Evolutionary conservation across 2,329 filamentous ascomycete genomes (phyloP).

Genomic region (Phoma sp.): DNA sequence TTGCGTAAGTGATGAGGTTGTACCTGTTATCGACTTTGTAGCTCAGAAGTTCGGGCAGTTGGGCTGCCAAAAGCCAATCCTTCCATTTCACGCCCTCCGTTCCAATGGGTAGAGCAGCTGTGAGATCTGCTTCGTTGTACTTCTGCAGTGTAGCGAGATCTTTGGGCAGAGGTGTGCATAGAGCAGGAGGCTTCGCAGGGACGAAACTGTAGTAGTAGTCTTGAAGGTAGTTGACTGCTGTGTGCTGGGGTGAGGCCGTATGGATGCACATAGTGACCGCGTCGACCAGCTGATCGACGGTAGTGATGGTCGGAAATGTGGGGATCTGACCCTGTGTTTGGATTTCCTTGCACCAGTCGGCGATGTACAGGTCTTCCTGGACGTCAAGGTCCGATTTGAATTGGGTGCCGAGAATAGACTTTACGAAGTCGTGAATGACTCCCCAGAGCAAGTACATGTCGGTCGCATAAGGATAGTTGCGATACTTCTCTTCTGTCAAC

Average conservation of each 20-base stretch:
- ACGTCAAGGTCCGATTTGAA: conserved; percentile 14
- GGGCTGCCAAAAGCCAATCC: conserved; percentile 15
- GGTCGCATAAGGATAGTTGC: conserved; percentile 15
- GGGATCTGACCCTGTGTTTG: conserved; percentile 7
- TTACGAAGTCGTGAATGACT: conserved; percentile 11
- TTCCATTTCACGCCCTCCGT: conserved; percentile 9
- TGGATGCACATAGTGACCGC: conserved; percentile 18
- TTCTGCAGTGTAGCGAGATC: conserved; percentile 6
- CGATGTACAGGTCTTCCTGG: conserved; percentile 1
- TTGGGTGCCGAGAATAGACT: conserved; percentile 4
- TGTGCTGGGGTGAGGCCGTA: conserved; percentile 14
- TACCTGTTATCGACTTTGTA: conserved; percentile 12
- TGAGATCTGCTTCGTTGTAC: conserved; percentile 8
- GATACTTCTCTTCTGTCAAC: conserved; percentile 6
- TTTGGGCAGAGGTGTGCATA: conserved; percentile 7
- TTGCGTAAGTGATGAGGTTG: conserved; percentile 14
- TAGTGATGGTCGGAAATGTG: conserved; percentile 12
- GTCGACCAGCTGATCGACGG: conserved; percentile 3
- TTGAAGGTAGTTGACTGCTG: conserved; percentile 16
- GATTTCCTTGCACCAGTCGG: conserved; percentile 9
- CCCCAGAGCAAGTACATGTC: conserved; percentile 16
- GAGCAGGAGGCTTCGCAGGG: conserved; percentile 12
- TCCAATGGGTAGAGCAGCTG: conserved; percentile 12
- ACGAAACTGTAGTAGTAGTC: conserved; percentile 21
- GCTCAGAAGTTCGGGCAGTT: conserved; percentile 15